Percentiles rank a stretch among this genome's conserved stretches.
Evolutionary conservation across 805 yeast genomes (phyloP).

Genomic region (Starmerella tilneyi): DNA sequence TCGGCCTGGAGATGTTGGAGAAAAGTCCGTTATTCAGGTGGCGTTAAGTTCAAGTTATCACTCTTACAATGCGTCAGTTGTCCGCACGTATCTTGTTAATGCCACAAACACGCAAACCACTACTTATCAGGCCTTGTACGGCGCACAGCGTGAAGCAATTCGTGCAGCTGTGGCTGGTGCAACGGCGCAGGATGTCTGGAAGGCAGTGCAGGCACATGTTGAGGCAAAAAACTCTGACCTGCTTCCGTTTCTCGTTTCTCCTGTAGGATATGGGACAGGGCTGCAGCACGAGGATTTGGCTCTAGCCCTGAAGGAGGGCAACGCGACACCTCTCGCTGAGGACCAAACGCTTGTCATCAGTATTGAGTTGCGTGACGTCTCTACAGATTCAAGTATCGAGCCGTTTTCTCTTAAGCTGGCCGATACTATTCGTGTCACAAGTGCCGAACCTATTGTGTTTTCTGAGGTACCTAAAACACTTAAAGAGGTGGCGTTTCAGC

Average conservation of each 20-base stretch:
- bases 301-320: slow-evolving; percentile 61
- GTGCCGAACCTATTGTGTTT: slow-evolving; percentile 50
- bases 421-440: slow-evolving; percentile 62
- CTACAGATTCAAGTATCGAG: slow-evolving; percentile 40
- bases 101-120: slow-evolving; percentile 70
- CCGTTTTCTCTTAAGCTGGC: slow-evolving; percentile 62
- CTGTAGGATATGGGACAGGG: slow-evolving; percentile 82
- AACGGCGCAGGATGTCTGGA: slow-evolving; percentile 56
- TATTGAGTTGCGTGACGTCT: slow-evolving; percentile 11
- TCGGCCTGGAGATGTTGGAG: slow-evolving; percentile 41
- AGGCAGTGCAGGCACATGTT: slow-evolving; percentile 50
- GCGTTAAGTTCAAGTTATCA: slow-evolving; percentile 80
- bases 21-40: slow-evolving; percentile 70
- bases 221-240: slow-evolving; percentile 56
- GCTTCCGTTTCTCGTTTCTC: slow-evolving; percentile 40
- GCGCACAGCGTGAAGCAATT: slow-evolving; percentile 58
- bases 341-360: slow-evolving; percentile 62
- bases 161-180: slow-evolving; percentile 56
- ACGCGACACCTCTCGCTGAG: slow-evolving; percentile 53
- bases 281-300: slow-evolving; percentile 77
- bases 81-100: slow-evolving; percentile 80
- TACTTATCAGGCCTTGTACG: slow-evolving; percentile 66
- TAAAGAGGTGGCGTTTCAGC: slow-evolving; percentile 71
- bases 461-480: slow-evolving; percentile 65
- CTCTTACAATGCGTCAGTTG: slow-evolving; percentile 78